Evolutionary conservation across 495 filamentous ascomycete species (phyloP).

Genomic region (Platismatia glauca): DNA sequence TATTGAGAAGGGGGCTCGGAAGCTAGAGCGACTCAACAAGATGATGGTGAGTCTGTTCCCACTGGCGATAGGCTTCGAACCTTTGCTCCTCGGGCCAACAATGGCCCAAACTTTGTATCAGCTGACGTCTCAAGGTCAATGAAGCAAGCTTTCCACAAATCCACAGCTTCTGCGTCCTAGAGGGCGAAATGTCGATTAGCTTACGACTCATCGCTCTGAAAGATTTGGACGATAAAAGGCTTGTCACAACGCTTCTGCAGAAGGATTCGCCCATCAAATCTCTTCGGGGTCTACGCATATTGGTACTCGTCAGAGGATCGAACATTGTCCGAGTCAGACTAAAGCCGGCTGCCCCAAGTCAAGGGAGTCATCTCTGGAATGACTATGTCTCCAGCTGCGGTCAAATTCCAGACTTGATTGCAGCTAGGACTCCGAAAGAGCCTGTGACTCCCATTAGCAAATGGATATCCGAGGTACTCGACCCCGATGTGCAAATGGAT

Average conservation of each 20-base stretch:
- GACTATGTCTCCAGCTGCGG: not conserved
- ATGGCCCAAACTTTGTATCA: not conserved
- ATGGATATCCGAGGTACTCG: not conserved
- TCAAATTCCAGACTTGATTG: not conserved
- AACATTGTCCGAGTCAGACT: not conserved
- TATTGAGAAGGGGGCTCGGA: conserved; percentile 4
- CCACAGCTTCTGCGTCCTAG: conserved; percentile 10
- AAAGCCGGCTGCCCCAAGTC: not conserved
- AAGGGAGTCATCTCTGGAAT: not conserved
- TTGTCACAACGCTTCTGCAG: conserved; percentile 9
- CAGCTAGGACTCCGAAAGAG: not conserved
- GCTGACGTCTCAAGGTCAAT: conserved; percentile 6
- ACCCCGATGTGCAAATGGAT: not conserved
- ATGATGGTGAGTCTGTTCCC: conserved; percentile 6
- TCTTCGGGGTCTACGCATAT: conserved; percentile 1
- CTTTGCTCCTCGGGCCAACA: not conserved
- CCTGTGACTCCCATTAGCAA: not conserved
- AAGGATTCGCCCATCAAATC: conserved; percentile 5
- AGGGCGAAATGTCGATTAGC: conserved; percentile 6
- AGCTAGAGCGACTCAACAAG: conserved; percentile 12
- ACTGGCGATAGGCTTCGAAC: not conserved
- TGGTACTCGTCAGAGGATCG: conserved; percentile 5
- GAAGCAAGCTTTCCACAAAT: conserved; percentile 7
- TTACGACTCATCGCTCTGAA: conserved; percentile 12
- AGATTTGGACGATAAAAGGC: conserved; percentile 10